A percentile compares a stretch with the other conserved stretches of the same genome.
Conservation (phyloP, 495 filamentous ascomycete genomes). For the Aspergillus sparsus region DNA sequence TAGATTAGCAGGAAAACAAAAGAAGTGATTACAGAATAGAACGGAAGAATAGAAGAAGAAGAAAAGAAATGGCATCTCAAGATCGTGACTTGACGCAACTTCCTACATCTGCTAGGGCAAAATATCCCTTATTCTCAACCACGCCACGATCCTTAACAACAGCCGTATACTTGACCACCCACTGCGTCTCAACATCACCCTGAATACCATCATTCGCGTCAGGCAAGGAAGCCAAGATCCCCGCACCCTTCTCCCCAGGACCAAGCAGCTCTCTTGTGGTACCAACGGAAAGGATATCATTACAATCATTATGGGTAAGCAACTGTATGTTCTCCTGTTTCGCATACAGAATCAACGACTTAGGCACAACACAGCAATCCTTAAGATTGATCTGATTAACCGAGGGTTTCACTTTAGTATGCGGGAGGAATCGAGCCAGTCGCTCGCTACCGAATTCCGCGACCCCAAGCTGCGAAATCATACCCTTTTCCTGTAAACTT, state of each 20-base stretch:
- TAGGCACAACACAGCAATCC: constrained; percentile 95
- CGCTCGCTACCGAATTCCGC: constrained; percentile 89
- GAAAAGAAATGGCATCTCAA: constrained; percentile 15
- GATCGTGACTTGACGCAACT: constrained; percentile 38
- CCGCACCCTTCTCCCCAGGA: constrained; percentile 60
- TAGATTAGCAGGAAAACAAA: too few species aligned
- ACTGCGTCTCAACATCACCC: constrained; percentile 80
- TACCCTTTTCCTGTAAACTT: constrained; percentile 66
- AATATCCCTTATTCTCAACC: constrained; percentile 97
- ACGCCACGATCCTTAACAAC: constrained; percentile 96
- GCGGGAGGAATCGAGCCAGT: constrained; percentile 63
- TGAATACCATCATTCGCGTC: constrained; percentile 53
- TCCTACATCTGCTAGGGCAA: constrained; percentile 74
- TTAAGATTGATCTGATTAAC: constrained; percentile 98
- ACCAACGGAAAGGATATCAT: constrained; percentile 82
- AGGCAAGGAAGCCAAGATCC: constrained; percentile 59
- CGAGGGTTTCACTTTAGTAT: constrained; percentile 69
- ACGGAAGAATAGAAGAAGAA: constrained; percentile 9
- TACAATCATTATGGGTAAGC: constrained; percentile 92
- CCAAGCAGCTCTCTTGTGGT: constrained; percentile 83
- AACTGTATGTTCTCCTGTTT: constrained; percentile 84
- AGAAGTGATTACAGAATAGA: too few species aligned
- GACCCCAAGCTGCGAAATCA: constrained; percentile 74
- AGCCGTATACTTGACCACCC: constrained; percentile 98
- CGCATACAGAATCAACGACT: constrained; percentile 79